These are phyloP conservation scores for Aegilops sharonensis DNA, from an alignment of 176 grass and related monocot genomes.

Conservation along the genomic window DNA sequence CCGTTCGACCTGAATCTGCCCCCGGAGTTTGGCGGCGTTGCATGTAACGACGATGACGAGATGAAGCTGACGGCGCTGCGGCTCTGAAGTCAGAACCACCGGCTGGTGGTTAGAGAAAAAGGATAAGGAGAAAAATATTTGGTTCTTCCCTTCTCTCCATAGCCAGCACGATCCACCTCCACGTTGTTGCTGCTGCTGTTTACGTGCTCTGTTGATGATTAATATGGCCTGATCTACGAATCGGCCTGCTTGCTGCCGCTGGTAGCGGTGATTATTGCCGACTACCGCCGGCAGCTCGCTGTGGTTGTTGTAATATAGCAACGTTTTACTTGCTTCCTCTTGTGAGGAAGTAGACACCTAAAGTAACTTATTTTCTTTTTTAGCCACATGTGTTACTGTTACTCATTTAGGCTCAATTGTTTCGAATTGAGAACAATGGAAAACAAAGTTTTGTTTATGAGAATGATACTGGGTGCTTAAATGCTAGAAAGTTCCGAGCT, in stretches of 20 bases:
- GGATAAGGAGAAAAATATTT: constrained; percentile 63
- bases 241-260: constrained; percentile 26
- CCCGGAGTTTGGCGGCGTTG: not conserved
- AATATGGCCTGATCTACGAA: constrained; percentile 11
- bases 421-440: not conserved
- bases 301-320: constrained; percentile 51
- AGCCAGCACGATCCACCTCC: constrained; percentile 11
- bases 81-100: constrained; percentile 27
- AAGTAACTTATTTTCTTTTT: constrained; percentile 42
- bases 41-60: constrained; percentile 34
- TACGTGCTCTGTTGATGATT: constrained; percentile 40
- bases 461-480: not conserved
- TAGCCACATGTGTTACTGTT: constrained; percentile 18
- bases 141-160: constrained; percentile 62
- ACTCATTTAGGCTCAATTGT: not conserved
- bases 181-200: constrained; percentile 31
- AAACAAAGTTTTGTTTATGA: not conserved
- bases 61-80: constrained; percentile 55
- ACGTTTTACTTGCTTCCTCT: constrained; percentile 46
- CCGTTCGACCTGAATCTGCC: constrained; percentile 65
- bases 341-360: constrained; percentile 27
- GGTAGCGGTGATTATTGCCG: constrained; percentile 14
- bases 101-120: constrained; percentile 40
- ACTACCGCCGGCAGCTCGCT: constrained; percentile 1
- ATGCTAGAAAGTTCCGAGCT: constrained; percentile 6